Evolutionary conservation across 345 rosid genomes (phyloP), one percentile per base, ranked within the genome.

Genomic region (Psidium friedrichsthalianum): DNA sequence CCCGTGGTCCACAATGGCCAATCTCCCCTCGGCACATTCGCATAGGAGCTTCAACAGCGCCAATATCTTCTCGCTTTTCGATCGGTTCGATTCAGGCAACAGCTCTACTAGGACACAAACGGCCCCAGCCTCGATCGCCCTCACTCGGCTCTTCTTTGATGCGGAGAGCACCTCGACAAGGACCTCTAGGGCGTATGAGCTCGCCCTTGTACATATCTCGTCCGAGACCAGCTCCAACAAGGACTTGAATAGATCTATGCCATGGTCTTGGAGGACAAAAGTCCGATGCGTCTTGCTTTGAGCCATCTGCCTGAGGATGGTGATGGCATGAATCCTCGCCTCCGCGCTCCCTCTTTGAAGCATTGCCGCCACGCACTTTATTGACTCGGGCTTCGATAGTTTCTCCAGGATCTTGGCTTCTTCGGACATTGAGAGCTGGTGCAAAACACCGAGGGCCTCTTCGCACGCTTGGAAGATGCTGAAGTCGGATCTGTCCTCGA

Each of bases 301-400:
- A 15, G 88, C 85, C 83, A 88, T 83, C 61, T 83, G 85, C 22
- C 61, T 84, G 51, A 90, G 83, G 18, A 87, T 87, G 51, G 80
- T 32, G 11, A 87, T 80, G 56, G 89, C 83, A 29, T 87, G 86
- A 44, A 87, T 47, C 82, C 92, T 86, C 49, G 90, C 88, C 53
- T 86, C 92, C 2, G 89, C 87, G 52, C 92, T 87, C 24, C 92
- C 92, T 56, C 88, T 86, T 74, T 90, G 90, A 24, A 90, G 88
- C 87, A 88, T 81, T 1, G 78, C 83, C 1, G 88, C 83, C 29
- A 90, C 44, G n/a, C 90, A 87, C 61, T 84, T 87, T 57, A 87
- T n/a, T 2, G 57, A 61, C 27, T 88, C 89, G 5, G 86, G 86
- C 83, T 86, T 82, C 18, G 85, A 87, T 25, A 90, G 84, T 14